Base-by-base conservation (phyloP, 805 yeast species). In the Metschnikowia peoriensis region DNA sequence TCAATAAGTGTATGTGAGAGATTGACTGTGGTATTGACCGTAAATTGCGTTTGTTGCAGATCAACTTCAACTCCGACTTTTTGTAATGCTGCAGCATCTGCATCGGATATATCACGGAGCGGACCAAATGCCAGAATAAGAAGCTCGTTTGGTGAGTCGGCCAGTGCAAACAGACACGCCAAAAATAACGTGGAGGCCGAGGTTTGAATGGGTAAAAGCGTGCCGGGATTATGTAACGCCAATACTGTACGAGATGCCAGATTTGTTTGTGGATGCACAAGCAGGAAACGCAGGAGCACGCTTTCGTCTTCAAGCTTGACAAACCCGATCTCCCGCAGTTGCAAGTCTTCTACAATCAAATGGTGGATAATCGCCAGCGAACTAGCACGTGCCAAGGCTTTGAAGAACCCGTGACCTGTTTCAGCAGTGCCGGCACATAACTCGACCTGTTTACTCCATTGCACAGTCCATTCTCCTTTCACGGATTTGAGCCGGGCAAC, bases 391-490 rank as follows among this genome's bases (percentile, higher is more conserved):
- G 80, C 69, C 32, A 81, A 64, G 9, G 68, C 66, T 35, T 67
- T 60, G 55, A 79, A 71, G 53, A 73, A 73, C 15, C 61, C 60
- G 54, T 71, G 73, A 49, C 65, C 62, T 17, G 66, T 55, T 17
- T 51, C 58, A 12, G 55, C 59, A 12, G 46, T 42, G 9, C 41
- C 56, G 28, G 35, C 35, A 32, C 54, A 55, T 40, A 59, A 52
- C 28, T 56, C 50, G 15, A 73, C 53, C 14, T 67, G 62, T 46
- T 75, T 77, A 15, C 71, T 68, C 85, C 84, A 81, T 48, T 75
- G 76, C n/a, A 82, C 64, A 28, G 71, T 69, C 85, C 86, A 82
- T 49, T 77, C 81, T 6, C 84, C 84, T 47, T 75, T 70, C 12
- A 74, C 64, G 3, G 81, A 73, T 56, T 70, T 74, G 46, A 81